Conservation (phyloP, 2,329 filamentous ascomycete genomes). For the Chalaropsis ovoidea region DNA sequence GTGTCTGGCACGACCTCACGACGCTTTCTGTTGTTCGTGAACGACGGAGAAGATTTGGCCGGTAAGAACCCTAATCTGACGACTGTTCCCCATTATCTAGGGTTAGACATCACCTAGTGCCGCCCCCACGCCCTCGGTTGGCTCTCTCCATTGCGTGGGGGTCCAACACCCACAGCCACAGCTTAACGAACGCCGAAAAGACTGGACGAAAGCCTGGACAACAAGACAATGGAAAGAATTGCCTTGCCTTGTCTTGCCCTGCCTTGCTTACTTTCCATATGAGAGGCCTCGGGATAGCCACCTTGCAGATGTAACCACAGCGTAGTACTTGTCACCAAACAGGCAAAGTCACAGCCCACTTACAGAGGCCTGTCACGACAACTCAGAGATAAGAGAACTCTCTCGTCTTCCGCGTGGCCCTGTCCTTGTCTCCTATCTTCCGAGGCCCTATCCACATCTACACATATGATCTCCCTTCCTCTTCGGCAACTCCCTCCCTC, state of each 20-base stretch:
- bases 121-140: background rate
- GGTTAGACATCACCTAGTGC: background rate
- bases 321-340: background rate
- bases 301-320: background rate
- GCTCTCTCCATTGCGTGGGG: background rate
- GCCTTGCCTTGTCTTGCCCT: background rate
- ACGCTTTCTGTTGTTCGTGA: background rate
- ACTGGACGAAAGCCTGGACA: too few relatives aligned
- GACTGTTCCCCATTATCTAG: background rate
- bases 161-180: too few relatives aligned
- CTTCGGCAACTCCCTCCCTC: background rate
- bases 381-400: background rate
- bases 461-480: constrained; percentile 4
- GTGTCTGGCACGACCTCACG: background rate
- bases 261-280: background rate
- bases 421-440: background rate
- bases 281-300: background rate
- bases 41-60: background rate
- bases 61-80: background rate
- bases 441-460: background rate
- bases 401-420: background rate
- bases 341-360: background rate
- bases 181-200: too few relatives aligned
- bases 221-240: background rate
- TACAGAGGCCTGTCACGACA: background rate